Evolutionary conservation across 148 eudicot species (phyloP), one percentile per base, ranked within the genome.

Genomic region (Chenopodium formosanum): DNA sequence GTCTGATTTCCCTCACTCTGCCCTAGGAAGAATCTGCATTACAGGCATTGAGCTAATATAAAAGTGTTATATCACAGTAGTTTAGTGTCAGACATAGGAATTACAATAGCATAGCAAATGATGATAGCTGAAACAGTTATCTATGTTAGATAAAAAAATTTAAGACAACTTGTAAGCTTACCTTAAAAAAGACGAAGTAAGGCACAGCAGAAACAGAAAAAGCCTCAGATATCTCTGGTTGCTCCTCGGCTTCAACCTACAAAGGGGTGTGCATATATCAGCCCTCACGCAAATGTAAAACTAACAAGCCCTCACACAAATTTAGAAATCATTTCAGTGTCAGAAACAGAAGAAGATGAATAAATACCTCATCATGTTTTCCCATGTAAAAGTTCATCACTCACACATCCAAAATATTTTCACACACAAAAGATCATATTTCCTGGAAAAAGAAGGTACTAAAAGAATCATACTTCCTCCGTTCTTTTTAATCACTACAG

Each of bases 181-280:
- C 98, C 97, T 94, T 92, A 73, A 90, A 87, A 86, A 97, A 97
- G 74, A 92, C 99, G 75, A 97, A 94, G 86, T 70, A 97, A 9
- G 99, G 99, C 71, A 94, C 98, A 85, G 98, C 97, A 76, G 99
- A 87, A 81, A 97, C 94, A 47, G 98, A 88, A 80, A 90, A 90
- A 32, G 91, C 91, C 88, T 92, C 99, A 75, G 99, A 97, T 75
- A 97, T 92, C 81, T 97, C 99, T 47, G 97, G 98, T 80, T 90
- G 98, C 85, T 94, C 97, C 87, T 94, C 99, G 78, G 99, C 99
- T 87, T 96, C 99, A 81, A 91, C 98, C 99, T 97, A 80, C 82
- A 85, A 80, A 27, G 0, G 82, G 29, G 25, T n/a, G 25, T 74
- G 20, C 47, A 76, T 14, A 31, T 23, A 40, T 6, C 62, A 7